A percentile compares a stretch with the other conserved stretches of the same genome.
Evolutionary conservation across 768 basidiomycete genomes (phyloP).

Genomic region (Roridomyces roridus): DNA sequence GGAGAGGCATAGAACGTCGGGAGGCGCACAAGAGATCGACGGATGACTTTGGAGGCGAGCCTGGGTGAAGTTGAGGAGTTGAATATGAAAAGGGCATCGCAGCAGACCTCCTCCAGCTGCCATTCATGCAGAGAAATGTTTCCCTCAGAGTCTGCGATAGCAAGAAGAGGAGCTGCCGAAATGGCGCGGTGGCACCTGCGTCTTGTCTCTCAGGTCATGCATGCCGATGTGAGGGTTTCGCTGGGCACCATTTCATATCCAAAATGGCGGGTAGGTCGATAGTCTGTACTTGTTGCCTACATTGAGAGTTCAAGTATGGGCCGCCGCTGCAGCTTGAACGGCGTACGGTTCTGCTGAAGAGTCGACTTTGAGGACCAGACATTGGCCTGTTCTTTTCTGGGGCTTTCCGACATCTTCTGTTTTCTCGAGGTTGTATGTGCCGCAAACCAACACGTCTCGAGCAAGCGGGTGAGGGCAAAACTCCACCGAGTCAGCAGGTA

Average conservation of each 20-base stretch:
- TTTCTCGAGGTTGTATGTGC: slow-evolving; percentile 85
- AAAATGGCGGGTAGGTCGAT: slow-evolving; percentile 81
- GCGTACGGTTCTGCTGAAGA: slow-evolving; percentile 20
- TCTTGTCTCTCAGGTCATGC: not conserved
- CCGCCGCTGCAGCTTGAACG: slow-evolving; percentile 12
- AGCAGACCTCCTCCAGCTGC: slow-evolving; percentile 49
- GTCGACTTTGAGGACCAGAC: slow-evolving; percentile 66
- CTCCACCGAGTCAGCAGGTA: slow-evolving; percentile 90
- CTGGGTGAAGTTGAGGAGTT: slow-evolving; percentile 38
- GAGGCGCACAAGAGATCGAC: slow-evolving; percentile 53
- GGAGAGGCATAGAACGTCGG: slow-evolving; percentile 81
- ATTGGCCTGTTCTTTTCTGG: slow-evolving; percentile 69
- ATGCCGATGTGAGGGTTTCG: not conserved
- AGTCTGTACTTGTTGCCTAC: slow-evolving; percentile 67
- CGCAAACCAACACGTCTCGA: slow-evolving; percentile 78
- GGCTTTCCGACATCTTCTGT: slow-evolving; percentile 17
- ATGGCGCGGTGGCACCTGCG: slow-evolving; percentile 64
- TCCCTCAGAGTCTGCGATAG: slow-evolving; percentile 87
- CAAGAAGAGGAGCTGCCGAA: slow-evolving; percentile 57
- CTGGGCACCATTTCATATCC: slow-evolving; percentile 92
- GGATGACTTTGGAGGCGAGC: slow-evolving; percentile 44
- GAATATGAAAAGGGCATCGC: not conserved
- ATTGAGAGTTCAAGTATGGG: slow-evolving; percentile 10
- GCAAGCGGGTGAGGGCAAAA: slow-evolving; percentile 78
- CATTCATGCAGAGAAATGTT: slow-evolving; percentile 69